phyloP scores from a whole-genome alignment of 306 rosid genomes.

The Ceratonia siliqua region DNA sequence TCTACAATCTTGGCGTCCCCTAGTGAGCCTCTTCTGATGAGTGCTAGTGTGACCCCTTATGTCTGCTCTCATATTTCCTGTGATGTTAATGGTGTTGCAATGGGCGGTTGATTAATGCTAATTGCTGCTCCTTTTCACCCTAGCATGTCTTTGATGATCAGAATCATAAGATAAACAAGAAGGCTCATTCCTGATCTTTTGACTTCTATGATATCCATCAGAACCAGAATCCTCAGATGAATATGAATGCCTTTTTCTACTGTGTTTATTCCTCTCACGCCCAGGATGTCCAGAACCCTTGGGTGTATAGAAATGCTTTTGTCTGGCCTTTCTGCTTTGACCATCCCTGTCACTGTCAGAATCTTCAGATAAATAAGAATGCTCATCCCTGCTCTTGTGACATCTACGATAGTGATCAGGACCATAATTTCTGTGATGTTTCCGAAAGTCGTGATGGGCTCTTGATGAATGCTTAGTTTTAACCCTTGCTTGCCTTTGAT shows the following conservation, averaged over 20 bases:
- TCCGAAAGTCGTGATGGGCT: slow-evolving; percentile 30
- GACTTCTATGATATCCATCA: slow-evolving; percentile 29
- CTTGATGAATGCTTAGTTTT: slow-evolving; percentile 37
- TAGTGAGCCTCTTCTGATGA: slow-evolving; percentile 12
- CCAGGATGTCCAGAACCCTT: slow-evolving; percentile 24
- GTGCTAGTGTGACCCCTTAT: slow-evolving; percentile 6
- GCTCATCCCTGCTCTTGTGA: slow-evolving; percentile 30
- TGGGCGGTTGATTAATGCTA: slow-evolving; percentile 38
- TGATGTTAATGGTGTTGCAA: slow-evolving; percentile 30
- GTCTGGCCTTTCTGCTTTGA: slow-evolving; percentile 32
- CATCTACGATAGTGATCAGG: slow-evolving; percentile 30
- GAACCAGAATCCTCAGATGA: slow-evolving; percentile 30
- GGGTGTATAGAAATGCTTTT: neutral
- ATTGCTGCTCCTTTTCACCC: slow-evolving; percentile 31
- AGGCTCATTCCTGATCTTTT: slow-evolving; percentile 30
- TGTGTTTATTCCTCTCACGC: slow-evolving; percentile 34
- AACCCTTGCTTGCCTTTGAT: slow-evolving; percentile 27
- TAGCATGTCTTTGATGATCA: slow-evolving; percentile 31
- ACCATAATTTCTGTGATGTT: slow-evolving; percentile 32
- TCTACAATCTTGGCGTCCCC: slow-evolving; percentile 12
- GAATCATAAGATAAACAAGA: slow-evolving; percentile 30
- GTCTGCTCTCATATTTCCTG: slow-evolving; percentile 20
- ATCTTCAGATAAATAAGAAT: slow-evolving; percentile 37
- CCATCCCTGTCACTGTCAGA: slow-evolving; percentile 33
- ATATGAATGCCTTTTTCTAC: slow-evolving; percentile 26